phyloP scores from a whole-genome alignment of 768 basidiomycete genomes.

The Panellus pusillus region DNA sequence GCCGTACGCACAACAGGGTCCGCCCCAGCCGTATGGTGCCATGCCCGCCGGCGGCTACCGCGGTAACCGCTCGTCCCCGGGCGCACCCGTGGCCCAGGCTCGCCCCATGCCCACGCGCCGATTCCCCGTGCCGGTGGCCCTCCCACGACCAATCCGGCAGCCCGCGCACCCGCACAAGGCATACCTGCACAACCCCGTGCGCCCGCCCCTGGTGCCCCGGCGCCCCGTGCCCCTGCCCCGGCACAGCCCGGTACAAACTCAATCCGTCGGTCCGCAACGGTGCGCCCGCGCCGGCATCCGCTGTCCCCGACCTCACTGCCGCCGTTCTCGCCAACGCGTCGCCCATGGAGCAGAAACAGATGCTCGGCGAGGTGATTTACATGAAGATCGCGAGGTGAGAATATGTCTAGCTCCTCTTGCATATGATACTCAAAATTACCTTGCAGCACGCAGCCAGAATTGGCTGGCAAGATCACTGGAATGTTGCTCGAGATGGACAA shows the following conservation, averaged over 20 bases:
- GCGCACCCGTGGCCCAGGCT: slow-evolving; percentile 64
- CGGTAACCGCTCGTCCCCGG: slow-evolving; percentile 61
- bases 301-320: slow-evolving; percentile 46
- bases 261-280: slow-evolving; percentile 34
- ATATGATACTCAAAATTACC: slow-evolving; percentile 4
- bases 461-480: slow-evolving; percentile 98
- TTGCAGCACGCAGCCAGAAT: slow-evolving; percentile 76
- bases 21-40: slow-evolving; percentile 69
- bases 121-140: slow-evolving; percentile 67
- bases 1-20: slow-evolving; percentile 64
- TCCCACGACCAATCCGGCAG: slow-evolving; percentile 51
- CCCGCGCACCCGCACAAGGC: slow-evolving; percentile 49
- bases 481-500: slow-evolving; percentile 99
- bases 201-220: slow-evolving; percentile 38
- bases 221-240: slow-evolving; percentile 47
- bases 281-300: slow-evolving; percentile 34
- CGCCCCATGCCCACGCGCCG: slow-evolving; percentile 61
- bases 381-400: slow-evolving; percentile 80
- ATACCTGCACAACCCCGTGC: slow-evolving; percentile 44
- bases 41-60: slow-evolving; percentile 60
- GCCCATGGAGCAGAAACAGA: slow-evolving; percentile 95
- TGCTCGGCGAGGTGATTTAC: slow-evolving; percentile 96
- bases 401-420: slow-evolving; percentile 13
- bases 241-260: slow-evolving; percentile 39
- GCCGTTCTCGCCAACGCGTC: slow-evolving; percentile 58